A percentile compares a stretch with the other conserved stretches of the same genome.
Evolutionary conservation across 2,329 filamentous ascomycete genomes (phyloP).

Genomic region (Westerdykella aurantiaca): DNA sequence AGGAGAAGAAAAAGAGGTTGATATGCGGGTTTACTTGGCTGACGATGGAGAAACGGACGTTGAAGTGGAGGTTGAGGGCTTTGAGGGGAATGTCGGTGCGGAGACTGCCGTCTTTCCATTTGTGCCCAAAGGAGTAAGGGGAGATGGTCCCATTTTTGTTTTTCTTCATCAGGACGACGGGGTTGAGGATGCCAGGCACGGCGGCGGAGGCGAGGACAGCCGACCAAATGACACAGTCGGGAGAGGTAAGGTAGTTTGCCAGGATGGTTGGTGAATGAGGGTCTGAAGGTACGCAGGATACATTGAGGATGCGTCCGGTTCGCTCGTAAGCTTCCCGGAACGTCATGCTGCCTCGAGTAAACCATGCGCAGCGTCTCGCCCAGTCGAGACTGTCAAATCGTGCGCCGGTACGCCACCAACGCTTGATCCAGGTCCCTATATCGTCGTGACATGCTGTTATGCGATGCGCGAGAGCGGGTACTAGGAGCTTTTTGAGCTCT

Average conservation of each 20-base stretch:
- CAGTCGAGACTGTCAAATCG: slow-evolving; percentile 91
- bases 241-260: slow-evolving; percentile 89
- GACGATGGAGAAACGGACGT: slow-evolving; percentile 94
- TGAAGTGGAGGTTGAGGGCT: slow-evolving; percentile 92
- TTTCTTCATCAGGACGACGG: slow-evolving; percentile 88
- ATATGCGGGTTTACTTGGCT: slow-evolving; percentile 91
- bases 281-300: slow-evolving; percentile 91
- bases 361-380: slow-evolving; percentile 83
- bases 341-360: slow-evolving; percentile 82
- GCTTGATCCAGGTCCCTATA: slow-evolving; percentile 66
- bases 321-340: slow-evolving; percentile 92
- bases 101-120: slow-evolving; percentile 96
- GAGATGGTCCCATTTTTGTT: slow-evolving; percentile 67
- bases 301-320: slow-evolving; percentile 90
- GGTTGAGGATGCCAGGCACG: slow-evolving; percentile 92
- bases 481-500: slow-evolving; percentile 76
- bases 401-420: slow-evolving; percentile 91
- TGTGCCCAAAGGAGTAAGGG: slow-evolving; percentile 95
- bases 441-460: slow-evolving; percentile 83
- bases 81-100: slow-evolving; percentile 94
- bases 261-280: slow-evolving; percentile 89
- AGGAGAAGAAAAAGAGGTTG: slow-evolving; percentile 98
- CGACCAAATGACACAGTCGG: slow-evolving; percentile 98
- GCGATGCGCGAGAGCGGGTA: slow-evolving; percentile 76
- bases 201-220: slow-evolving; percentile 91